Evolutionary conservation across 805 yeast species (phyloP).

Genomic region (Lachancea kluyveri): DNA sequence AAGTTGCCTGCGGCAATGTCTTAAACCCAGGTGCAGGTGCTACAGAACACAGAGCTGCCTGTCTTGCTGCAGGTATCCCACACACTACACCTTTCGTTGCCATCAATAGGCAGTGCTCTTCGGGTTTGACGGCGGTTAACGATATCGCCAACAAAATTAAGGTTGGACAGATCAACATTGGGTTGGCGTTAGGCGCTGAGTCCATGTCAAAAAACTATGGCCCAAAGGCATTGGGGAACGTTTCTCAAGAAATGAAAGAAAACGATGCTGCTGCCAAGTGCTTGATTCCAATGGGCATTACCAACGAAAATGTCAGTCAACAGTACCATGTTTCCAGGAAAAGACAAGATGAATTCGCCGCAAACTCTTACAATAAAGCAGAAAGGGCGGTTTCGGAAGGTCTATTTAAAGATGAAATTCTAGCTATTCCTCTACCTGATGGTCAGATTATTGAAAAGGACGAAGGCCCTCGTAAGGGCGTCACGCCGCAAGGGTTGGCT

Average conservation of each 20-base stretch:
- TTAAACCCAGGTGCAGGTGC: slow-evolving; percentile 92
- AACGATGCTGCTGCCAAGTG: slow-evolving; percentile 59
- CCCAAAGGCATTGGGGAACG: slow-evolving; percentile 62
- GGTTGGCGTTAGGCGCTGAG: slow-evolving; percentile 90
- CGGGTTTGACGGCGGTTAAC: slow-evolving; percentile 86
- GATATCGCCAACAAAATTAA: slow-evolving; percentile 85
- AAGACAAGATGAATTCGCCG: slow-evolving; percentile 86
- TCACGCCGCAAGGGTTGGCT: slow-evolving; percentile 66
- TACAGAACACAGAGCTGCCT: slow-evolving; percentile 89
- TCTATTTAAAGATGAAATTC: slow-evolving; percentile 79
- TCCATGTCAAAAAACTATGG: slow-evolving; percentile 90
- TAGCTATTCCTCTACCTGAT: slow-evolving; percentile 64
- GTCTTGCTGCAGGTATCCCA: slow-evolving; percentile 87
- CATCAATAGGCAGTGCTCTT: slow-evolving; percentile 89
- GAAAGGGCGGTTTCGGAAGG: slow-evolving; percentile 65
- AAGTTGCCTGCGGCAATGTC: slow-evolving; percentile 87
- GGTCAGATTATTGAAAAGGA: slow-evolving; percentile 50
- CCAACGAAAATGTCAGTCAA: slow-evolving; percentile 84
- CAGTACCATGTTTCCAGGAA: slow-evolving; percentile 58
- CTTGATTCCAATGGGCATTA: slow-evolving; percentile 92
- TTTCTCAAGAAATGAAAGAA: slow-evolving; percentile 44
- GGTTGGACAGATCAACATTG: slow-evolving; percentile 84
- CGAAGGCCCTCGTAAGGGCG: slow-evolving; percentile 88
- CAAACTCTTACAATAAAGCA: slow-evolving; percentile 80
- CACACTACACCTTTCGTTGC: slow-evolving; percentile 72